Evolutionary conservation across 345 rosid genomes (phyloP).

Genomic region (Populus pruinosa): DNA sequence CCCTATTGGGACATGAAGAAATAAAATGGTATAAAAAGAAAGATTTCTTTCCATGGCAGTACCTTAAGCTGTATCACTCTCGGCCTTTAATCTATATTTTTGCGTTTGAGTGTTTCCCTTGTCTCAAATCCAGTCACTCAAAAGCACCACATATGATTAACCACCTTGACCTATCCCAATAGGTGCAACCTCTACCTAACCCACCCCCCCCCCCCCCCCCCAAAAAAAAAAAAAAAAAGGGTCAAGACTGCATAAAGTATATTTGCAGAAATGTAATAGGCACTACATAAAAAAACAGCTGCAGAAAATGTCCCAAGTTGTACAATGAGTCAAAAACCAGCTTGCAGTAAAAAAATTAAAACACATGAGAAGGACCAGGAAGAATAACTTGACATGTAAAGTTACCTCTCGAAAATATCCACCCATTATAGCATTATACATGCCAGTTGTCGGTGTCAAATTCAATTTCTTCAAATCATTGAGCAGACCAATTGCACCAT

Average conservation of each 20-base stretch:
- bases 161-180: not conserved
- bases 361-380: not conserved
- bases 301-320: not conserved
- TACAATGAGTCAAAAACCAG: not conserved
- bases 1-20: not conserved
- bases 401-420: constrained; percentile 81
- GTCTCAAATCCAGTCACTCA: not conserved
- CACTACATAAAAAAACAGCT: not conserved
- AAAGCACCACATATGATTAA: not conserved
- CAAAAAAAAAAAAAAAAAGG: not conserved
- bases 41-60: not conserved
- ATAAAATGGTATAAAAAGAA: not conserved
- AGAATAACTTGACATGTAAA: constrained; percentile 1
- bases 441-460: constrained; percentile 51
- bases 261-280: not conserved
- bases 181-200: not conserved
- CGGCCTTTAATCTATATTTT: not conserved
- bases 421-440: constrained; percentile 73
- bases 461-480: constrained; percentile 52
- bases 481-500: constrained; percentile 70
- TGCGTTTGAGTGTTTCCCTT: not conserved
- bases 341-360: not conserved
- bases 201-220: not conserved
- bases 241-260: not conserved
- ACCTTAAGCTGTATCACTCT: not conserved